A percentile compares a stretch with the other conserved stretches of the same genome.
Conservation (phyloP, 148 eudicot species). For the Camellia japonica region DNA sequence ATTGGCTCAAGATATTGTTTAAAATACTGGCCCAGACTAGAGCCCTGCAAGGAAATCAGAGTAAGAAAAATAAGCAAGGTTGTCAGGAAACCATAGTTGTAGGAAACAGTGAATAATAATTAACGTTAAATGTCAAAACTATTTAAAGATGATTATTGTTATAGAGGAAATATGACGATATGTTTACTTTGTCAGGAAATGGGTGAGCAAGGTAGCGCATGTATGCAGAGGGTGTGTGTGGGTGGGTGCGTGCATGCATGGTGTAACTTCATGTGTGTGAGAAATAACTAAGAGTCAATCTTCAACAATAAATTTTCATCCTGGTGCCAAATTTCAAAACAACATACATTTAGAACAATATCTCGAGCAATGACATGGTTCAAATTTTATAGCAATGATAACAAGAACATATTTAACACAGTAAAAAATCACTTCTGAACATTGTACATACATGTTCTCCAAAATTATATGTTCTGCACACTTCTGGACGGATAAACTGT, state of each 20-base stretch:
- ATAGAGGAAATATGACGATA: too few relatives aligned
- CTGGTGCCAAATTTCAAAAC: too few relatives aligned
- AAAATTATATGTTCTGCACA: conserved; percentile 96
- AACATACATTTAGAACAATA: too few relatives aligned
- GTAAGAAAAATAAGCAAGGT: not conserved
- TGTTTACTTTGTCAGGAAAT: too few relatives aligned
- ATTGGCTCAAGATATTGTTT: conserved; percentile 89
- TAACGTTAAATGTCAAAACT: not conserved
- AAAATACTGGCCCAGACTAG: conserved; percentile 94
- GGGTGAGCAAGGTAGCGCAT: too few relatives aligned
- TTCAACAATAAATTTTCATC: too few relatives aligned
- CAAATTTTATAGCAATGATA: not conserved
- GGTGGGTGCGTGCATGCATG: too few relatives aligned
- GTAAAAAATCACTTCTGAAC: not conserved
- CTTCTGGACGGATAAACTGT: conserved; percentile 95
- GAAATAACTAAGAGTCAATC: too few relatives aligned
- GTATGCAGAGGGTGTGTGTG: too few relatives aligned
- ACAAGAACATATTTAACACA: not conserved
- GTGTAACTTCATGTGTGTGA: too few relatives aligned
- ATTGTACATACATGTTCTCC: conserved; percentile 87
- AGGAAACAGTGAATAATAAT: not conserved
- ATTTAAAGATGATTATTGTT: not conserved
- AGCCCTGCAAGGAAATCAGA: conserved; percentile 59
- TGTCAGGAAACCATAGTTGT: not conserved
- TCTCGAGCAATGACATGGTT: too few relatives aligned